Base-by-base conservation (phyloP, 1,284 basidiomycete genomes). In the Caloboletus firmus region DNA sequence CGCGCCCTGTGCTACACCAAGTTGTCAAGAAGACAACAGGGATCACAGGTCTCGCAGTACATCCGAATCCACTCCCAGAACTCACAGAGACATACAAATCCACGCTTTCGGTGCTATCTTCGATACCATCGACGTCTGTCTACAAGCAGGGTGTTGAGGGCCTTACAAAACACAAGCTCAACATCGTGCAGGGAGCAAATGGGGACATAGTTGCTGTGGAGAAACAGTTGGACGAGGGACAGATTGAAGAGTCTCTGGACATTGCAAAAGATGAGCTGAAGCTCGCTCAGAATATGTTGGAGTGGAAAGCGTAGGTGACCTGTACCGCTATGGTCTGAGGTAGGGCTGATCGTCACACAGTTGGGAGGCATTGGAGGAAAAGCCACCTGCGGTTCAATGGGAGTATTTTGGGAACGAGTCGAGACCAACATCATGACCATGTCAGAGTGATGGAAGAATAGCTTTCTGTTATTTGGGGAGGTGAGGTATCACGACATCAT, bases 71-170 rank as follows among this genome's bases (percentile, higher is more conserved):
- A 11, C 79, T 98, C 15, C 87, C 91, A 10, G 85, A 83, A 51
- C 83, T 99, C 60, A 72, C 79, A 50, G 73, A 83, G 62, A 87
- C 87, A 44, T 98, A 96, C 79, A 78, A 85, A 64, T 78, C 82
- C 50, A 98, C 95, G 2, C 85, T 98, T 49, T 72, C 81, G 22
- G 71, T 83, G 4, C 84, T 98, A 47, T 74, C 81, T 5, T 70
- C 80, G 49, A 82, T 98, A 56, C 95, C 96, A 12, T 73, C 80
- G 56, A 81, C 85, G 43, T 90, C 91, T 57, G 88, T 95, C 51
- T 99, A 98, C 76, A 85, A 93, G 54, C 95, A 98, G 74, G 88
- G 92, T 47, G 87, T 87, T 8, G 91, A 95, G 72, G 88, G 93
- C 7, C 79, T 97, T 60, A 93, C 91, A n/a, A 83, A 86, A 65